These are phyloP conservation scores for Globisporangium ultimum DNA, from an alignment of 352 stramenopile species.

Conservation along the genomic window DNA sequence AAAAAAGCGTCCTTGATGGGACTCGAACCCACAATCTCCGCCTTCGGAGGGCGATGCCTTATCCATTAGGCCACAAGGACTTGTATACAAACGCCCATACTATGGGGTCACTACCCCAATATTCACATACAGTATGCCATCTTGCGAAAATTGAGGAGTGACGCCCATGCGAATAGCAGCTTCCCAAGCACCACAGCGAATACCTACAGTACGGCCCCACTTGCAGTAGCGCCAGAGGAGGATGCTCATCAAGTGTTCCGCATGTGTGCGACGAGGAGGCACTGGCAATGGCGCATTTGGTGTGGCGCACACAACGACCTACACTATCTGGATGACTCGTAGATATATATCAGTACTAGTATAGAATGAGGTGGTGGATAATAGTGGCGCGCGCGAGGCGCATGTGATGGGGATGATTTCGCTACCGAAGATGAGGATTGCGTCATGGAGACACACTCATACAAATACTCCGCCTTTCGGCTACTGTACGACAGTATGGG, in stretches of 20 bases:
- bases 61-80: slow-evolving; percentile 18
- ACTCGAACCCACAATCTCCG: slow-evolving; percentile 22
- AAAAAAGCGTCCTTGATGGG: slow-evolving; percentile 17
- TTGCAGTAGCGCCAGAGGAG: not conserved
- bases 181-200: not conserved
- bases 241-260: not conserved
- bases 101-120: not conserved
- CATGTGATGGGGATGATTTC: no score
- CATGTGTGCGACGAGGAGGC: not conserved
- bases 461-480: no score
- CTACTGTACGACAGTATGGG: no score
- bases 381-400: no score
- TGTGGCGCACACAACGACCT: not conserved
- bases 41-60: slow-evolving; percentile 21
- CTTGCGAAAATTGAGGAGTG: not conserved
- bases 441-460: no score
- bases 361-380: no score
- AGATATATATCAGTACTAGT: no score
- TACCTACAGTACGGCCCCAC: not conserved
- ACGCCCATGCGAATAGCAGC: not conserved
- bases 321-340: no score
- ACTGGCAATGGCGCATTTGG: not conserved
- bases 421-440: no score
- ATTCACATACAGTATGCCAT: not conserved
- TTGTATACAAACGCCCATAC: not conserved